phyloP scores from a whole-genome alignment of 495 filamentous ascomycete genomes.

The Hypoxylon rickii region DNA sequence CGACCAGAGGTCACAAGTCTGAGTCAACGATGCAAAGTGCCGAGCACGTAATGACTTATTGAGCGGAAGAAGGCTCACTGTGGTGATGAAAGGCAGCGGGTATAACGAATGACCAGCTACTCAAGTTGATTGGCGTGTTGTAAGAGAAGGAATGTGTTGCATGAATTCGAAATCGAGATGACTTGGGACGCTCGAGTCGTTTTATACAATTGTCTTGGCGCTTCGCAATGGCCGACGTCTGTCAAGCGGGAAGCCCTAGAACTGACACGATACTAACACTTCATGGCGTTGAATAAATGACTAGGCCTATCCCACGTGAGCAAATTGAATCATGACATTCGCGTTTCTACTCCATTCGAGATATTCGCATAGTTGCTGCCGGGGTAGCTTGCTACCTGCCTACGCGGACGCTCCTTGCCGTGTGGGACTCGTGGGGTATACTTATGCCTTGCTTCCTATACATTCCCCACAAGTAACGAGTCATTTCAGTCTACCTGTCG shows the following conservation, averaged over 20 bases:
- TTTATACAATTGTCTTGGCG: slow-evolving; percentile 1
- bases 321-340: slow-evolving; percentile 14
- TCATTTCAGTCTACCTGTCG: not conserved
- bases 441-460: too few species aligned
- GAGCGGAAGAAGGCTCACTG: not conserved
- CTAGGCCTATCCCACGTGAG: not conserved
- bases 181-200: not conserved
- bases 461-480: too few species aligned
- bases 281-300: not conserved
- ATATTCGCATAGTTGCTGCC: not conserved
- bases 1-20: too few species aligned
- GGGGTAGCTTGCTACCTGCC: not conserved
- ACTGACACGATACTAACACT: slow-evolving; percentile 7
- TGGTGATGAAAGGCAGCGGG: not conserved
- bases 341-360: not conserved
- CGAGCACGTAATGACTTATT: not conserved
- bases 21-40: not conserved
- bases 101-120: not conserved
- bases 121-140: not conserved
- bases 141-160: not conserved
- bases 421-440: not conserved
- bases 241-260: not conserved
- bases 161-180: not conserved
- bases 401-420: not conserved
- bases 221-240: not conserved